Evolutionary conservation across 768 basidiomycete genomes (phyloP).

Genomic region (Serpula lacrymans): DNA sequence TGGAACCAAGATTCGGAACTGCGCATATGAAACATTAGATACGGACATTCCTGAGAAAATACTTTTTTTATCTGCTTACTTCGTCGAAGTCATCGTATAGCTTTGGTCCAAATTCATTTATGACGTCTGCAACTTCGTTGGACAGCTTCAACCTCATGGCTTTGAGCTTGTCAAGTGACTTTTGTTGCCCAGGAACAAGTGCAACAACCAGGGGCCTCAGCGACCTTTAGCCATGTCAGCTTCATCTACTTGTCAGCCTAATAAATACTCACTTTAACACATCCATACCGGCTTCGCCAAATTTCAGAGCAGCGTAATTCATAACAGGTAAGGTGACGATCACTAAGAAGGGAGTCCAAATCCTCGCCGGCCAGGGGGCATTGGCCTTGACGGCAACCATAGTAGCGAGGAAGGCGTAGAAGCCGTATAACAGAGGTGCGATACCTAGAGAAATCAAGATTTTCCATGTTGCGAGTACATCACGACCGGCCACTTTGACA

Average conservation of each 20-base stretch:
- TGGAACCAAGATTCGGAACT: conserved; percentile 81
- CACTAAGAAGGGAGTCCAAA: conserved; percentile 78
- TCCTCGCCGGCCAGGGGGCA: conserved; percentile 56
- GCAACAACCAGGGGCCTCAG: conserved; percentile 86
- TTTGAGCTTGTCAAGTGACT: conserved; percentile 73
- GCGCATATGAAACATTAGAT: neutral
- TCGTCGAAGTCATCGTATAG: conserved; percentile 85
- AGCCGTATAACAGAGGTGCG: conserved; percentile 78
- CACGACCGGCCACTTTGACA: conserved; percentile 93
- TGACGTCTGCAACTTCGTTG: conserved; percentile 78
- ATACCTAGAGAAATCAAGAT: conserved; percentile 90
- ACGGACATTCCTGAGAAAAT: too few species aligned
- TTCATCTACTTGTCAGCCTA: conserved; percentile 2
- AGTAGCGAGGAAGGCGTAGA: conserved; percentile 81
- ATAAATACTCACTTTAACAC: conserved; percentile 78
- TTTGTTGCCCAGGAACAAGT: conserved; percentile 84
- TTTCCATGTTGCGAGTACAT: conserved; percentile 98
- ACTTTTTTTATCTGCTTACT: conserved; percentile 43
- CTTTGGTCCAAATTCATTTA: conserved; percentile 86
- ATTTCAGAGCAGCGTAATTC: conserved; percentile 91
- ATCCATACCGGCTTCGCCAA: conserved; percentile 97
- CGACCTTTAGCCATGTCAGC: conserved; percentile 52
- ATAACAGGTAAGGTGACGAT: conserved; percentile 76
- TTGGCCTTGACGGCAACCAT: conserved; percentile 65
- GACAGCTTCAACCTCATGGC: conserved; percentile 69